Evolutionary conservation across 2,329 filamentous ascomycete genomes (phyloP).

Genomic region (Eutypella sp.): DNA sequence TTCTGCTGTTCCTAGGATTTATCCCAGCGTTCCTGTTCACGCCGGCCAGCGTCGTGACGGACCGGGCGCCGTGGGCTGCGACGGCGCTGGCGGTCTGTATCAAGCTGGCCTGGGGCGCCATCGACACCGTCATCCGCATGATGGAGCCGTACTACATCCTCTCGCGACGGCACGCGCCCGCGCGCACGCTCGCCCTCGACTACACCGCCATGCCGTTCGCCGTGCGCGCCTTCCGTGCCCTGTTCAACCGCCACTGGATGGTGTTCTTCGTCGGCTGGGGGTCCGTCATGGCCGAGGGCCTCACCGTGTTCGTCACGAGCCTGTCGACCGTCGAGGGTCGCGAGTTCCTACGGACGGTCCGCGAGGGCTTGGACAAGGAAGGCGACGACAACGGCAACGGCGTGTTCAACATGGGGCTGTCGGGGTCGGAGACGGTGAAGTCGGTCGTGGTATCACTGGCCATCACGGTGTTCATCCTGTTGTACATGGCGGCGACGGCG

Average conservation of each 20-base stretch:
- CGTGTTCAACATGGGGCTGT: constrained; percentile 26
- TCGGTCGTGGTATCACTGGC: constrained; percentile 64
- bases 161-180: constrained; percentile 58
- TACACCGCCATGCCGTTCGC: constrained; percentile 69
- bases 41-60: constrained; percentile 47
- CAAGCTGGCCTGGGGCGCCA: constrained; percentile 62
- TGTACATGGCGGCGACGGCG: constrained; percentile 58
- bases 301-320: constrained; percentile 64
- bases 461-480: constrained; percentile 58
- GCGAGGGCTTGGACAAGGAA: constrained; percentile 12
- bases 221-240: constrained; percentile 56
- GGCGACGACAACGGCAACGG: constrained; percentile 5
- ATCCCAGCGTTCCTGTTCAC: constrained; percentile 62
- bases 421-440: constrained; percentile 54
- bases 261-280: constrained; percentile 66
- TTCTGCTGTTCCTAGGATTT: constrained; percentile 51
- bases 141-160: constrained; percentile 72
- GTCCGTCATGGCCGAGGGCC: constrained; percentile 66
- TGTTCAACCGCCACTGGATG: constrained; percentile 59
- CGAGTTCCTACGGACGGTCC: constrained; percentile 45
- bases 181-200: constrained; percentile 63
- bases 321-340: constrained; percentile 60
- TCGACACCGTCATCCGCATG: constrained; percentile 67
- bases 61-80: constrained; percentile 60
- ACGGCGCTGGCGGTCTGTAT: constrained; percentile 62